phyloP scores from a whole-genome alignment of 441 rosid genomes.

The Croton setiger region DNA sequence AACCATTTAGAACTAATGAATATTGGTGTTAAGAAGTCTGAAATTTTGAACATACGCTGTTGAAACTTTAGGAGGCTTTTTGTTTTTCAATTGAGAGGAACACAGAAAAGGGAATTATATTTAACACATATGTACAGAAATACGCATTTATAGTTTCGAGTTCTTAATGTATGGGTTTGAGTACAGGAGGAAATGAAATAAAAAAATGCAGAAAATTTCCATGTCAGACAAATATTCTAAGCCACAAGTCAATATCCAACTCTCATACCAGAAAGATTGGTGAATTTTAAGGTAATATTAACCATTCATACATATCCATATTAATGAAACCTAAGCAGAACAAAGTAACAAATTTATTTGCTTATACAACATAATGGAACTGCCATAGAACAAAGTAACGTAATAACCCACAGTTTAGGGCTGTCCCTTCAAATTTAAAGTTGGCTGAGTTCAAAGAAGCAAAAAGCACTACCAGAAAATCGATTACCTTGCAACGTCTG shows the following conservation, averaged over 20 bases:
- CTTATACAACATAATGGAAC: neutral
- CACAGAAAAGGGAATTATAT: neutral
- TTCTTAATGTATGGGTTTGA: neutral
- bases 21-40: neutral
- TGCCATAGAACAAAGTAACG: neutral
- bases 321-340: neutral
- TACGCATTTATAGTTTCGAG: no score
- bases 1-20: neutral
- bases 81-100: neutral
- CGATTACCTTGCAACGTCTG: constrained; percentile 55
- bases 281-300: neutral
- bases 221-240: neutral
- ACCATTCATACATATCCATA: neutral
- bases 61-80: neutral
- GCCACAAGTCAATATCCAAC: neutral
- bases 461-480: constrained; percentile 7
- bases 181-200: neutral
- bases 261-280: neutral
- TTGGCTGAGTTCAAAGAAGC: neutral
- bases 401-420: neutral
- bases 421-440: neutral
- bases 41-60: neutral
- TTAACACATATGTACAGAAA: neutral
- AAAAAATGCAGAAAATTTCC: neutral
- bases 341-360: neutral